These are phyloP conservation scores for Melaleuca quinquenervia DNA, from an alignment of 345 rosid genomes.

Conservation along the genomic window DNA sequence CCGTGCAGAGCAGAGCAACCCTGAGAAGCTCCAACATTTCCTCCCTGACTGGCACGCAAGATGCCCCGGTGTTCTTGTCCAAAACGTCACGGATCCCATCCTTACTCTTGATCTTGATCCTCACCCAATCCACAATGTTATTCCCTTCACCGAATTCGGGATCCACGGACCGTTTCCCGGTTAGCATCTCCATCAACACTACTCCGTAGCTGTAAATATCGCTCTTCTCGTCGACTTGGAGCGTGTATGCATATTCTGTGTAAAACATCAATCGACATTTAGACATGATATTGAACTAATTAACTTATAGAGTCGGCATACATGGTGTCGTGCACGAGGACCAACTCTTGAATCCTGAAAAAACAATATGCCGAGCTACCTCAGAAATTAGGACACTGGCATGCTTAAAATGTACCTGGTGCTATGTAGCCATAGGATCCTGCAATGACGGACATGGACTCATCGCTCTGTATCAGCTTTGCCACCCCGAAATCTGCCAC, in stretches of 20 bases:
- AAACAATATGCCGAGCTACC: background rate
- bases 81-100: slow-evolving; percentile 46
- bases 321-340: background rate
- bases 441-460: slow-evolving; percentile 99
- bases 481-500: slow-evolving; percentile 99
- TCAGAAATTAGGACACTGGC: background rate
- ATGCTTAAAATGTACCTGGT: slow-evolving; percentile 44
- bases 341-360: background rate
- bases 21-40: slow-evolving; percentile 86
- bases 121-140: slow-evolving; percentile 92
- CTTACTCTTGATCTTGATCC: slow-evolving; percentile 61
- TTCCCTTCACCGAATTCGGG: slow-evolving; percentile 91
- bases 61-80: slow-evolving; percentile 72
- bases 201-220: slow-evolving; percentile 96
- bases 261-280: background rate
- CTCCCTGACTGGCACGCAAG: slow-evolving; percentile 53
- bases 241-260: slow-evolving; percentile 86
- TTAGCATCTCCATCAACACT: slow-evolving; percentile 70
- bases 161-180: slow-evolving; percentile 77
- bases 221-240: slow-evolving; percentile 94
- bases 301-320: background rate
- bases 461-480: slow-evolving; percentile 70
- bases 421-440: slow-evolving; percentile 99
- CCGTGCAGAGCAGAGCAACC: slow-evolving; percentile 79
- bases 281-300: background rate